Percentiles rank a stretch among this genome's conserved stretches.
Conservation (phyloP, 2,329 filamentous ascomycete genomes). For the Akanthomyces dipterigenus region DNA sequence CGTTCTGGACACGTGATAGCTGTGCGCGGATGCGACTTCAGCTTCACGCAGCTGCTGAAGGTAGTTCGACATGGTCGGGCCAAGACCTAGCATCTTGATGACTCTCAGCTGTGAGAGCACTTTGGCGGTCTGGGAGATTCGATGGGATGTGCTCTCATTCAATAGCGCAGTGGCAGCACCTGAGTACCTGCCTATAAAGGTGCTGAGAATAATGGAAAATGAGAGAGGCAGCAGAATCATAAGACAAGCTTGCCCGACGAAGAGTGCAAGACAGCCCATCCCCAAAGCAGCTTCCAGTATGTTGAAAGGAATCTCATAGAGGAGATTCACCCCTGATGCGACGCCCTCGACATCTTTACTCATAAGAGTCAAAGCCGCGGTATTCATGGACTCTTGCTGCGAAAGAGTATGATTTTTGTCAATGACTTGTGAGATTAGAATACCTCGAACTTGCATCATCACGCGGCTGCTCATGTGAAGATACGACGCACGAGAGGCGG, state of each 20-base stretch:
- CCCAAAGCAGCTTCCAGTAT: neutral
- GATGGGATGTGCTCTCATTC: neutral
- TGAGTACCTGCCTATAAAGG: neutral
- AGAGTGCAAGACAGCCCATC: neutral
- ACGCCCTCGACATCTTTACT: neutral
- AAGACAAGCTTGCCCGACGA: neutral
- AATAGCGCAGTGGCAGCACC: neutral
- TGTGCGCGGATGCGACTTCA: neutral
- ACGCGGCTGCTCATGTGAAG: neutral
- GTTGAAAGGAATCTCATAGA: neutral
- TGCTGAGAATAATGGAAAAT: neutral
- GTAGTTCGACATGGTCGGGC: neutral
- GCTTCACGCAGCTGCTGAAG: neutral
- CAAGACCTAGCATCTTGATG: neutral
- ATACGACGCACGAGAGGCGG: neutral
- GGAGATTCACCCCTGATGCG: neutral
- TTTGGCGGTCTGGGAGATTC: neutral
- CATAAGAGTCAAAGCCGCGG: neutral
- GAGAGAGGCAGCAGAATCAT: neutral
- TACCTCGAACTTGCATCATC: neutral
- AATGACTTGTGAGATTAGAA: neutral
- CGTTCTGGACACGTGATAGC: neutral
- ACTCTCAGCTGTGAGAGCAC: neutral
- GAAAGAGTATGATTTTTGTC: neutral
- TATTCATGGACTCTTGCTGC: neutral